These are phyloP conservation scores for Megacollybia marginata DNA, from an alignment of 768 basidiomycete genomes.

Conservation along the genomic window DNA sequence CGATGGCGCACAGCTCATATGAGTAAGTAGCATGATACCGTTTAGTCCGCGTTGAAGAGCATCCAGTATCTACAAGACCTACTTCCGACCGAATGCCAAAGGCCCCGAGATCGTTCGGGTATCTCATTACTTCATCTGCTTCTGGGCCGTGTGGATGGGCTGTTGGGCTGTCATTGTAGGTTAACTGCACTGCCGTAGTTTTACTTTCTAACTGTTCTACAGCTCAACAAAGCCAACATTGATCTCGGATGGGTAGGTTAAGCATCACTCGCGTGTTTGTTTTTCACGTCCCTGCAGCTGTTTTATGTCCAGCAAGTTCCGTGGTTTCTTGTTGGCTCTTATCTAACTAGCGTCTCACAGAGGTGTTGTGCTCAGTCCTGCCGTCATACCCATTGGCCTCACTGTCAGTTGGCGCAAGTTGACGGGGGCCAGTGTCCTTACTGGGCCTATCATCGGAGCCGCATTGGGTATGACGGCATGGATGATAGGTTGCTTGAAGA, in stretches of 20 bases:
- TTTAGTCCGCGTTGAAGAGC: neutral
- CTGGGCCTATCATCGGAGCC: conserved; percentile 33
- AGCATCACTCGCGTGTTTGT: conserved; percentile 5
- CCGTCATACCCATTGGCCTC: conserved; percentile 41
- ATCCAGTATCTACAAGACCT: conserved; percentile 25
- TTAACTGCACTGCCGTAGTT: neutral
- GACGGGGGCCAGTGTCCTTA: conserved; percentile 29
- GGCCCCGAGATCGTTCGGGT: conserved; percentile 31
- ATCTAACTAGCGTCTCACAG: conserved; percentile 13
- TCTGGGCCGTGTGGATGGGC: conserved; percentile 38
- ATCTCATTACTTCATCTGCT: conserved; percentile 32
- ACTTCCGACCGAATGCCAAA: conserved; percentile 27
- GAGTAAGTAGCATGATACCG: conserved; percentile 26
- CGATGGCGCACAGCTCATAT: conserved; percentile 27
- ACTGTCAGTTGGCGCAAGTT: conserved; percentile 42
- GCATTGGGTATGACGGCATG: conserved; percentile 38
- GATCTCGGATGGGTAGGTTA: conserved; percentile 38
- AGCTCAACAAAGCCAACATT: conserved; percentile 38
- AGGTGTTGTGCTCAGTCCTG: conserved; percentile 41
- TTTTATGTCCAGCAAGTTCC: conserved; percentile 38
- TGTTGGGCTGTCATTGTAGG: conserved; percentile 31
- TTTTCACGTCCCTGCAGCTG: conserved; percentile 12
- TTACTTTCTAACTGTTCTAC: neutral
- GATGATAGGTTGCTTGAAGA: conserved; percentile 46
- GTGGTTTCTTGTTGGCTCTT: neutral